A percentile compares a stretch with the other conserved stretches of the same genome.
phyloP scores from a whole-genome alignment of 225 moss, liverwort and hornwort genomes.

The Pseudoscleropodium purum region DNA sequence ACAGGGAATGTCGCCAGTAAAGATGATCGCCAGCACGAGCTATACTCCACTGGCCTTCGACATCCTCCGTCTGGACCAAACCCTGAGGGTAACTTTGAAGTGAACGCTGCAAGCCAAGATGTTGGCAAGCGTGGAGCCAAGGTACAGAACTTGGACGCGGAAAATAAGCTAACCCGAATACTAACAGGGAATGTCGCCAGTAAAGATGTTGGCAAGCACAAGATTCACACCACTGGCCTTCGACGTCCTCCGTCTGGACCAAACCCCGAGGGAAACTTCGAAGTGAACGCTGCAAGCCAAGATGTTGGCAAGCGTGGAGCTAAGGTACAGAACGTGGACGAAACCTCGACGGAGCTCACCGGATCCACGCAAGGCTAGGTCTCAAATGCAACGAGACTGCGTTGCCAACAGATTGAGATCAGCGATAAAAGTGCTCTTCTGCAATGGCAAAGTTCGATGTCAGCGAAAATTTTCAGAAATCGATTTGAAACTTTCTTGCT shows the following conservation, averaged over 20 bases:
- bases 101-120: neutral
- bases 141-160: neutral
- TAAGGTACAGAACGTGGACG: neutral
- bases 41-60: conserved; percentile 9
- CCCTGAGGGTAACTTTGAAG: conserved; percentile 33
- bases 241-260: conserved; percentile 32
- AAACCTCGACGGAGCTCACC: neutral
- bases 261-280: conserved; percentile 35
- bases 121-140: neutral
- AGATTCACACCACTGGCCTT: conserved; percentile 3
- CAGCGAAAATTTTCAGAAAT: neutral
- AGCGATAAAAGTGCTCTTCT: neutral
- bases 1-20: neutral
- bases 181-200: neutral
- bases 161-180: neutral
- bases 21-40: neutral
- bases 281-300: conserved; percentile 11
- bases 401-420: neutral
- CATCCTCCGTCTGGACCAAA: conserved; percentile 33
- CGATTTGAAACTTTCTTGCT: neutral
- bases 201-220: neutral
- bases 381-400: neutral
- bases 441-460: neutral
- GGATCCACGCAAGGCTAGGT: neutral
- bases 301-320: neutral